A percentile compares a stretch with the other conserved stretches of the same genome.
Conservation (phyloP, 768 basidiomycete genomes). For the Hysterangium stoloniferum region DNA sequence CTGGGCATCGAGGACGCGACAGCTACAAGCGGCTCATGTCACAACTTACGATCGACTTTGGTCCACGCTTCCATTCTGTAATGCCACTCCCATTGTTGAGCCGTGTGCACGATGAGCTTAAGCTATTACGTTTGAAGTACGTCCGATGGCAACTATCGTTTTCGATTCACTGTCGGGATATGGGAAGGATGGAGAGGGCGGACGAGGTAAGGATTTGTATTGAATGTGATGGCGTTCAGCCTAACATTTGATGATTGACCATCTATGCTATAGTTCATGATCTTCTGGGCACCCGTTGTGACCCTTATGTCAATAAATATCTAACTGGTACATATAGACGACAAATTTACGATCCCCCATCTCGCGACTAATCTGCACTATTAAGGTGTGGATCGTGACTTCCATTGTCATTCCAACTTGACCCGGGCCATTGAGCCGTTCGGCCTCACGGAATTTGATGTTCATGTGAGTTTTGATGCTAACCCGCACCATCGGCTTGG, state of each 20-base stretch:
- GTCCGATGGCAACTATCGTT: conserved; percentile 18
- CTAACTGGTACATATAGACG: conserved; percentile 8
- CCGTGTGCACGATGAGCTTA: not conserved
- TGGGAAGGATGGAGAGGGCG: conserved; percentile 18
- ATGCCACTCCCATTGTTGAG: not conserved
- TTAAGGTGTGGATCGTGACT: conserved; percentile 13
- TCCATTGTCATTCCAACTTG: conserved; percentile 21
- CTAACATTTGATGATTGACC: not conserved
- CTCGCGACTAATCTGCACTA: not conserved
- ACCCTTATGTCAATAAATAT: conserved; percentile 20
- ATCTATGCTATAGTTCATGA: conserved; percentile 14
- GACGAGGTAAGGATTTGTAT: conserved; percentile 4
- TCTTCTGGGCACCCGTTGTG: conserved; percentile 21
- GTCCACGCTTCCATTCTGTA: conserved; percentile 18
- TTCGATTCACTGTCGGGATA: conserved; percentile 17
- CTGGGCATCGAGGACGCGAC: conserved; percentile 20
- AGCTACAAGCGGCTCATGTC: conserved; percentile 20
- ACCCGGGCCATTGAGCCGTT: conserved; percentile 18
- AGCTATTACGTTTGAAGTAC: conserved; percentile 5
- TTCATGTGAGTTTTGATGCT: conserved; percentile 12
- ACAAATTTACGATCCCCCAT: not conserved
- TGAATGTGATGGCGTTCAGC: too few relatives aligned
- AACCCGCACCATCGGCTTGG: too few relatives aligned
- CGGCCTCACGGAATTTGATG: conserved; percentile 18
- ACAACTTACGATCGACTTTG: conserved; percentile 20